Evolutionary conservation across 768 basidiomycete species (phyloP), one percentile per base, ranked within the genome.

Genomic region (Rhizopogon rudus): DNA sequence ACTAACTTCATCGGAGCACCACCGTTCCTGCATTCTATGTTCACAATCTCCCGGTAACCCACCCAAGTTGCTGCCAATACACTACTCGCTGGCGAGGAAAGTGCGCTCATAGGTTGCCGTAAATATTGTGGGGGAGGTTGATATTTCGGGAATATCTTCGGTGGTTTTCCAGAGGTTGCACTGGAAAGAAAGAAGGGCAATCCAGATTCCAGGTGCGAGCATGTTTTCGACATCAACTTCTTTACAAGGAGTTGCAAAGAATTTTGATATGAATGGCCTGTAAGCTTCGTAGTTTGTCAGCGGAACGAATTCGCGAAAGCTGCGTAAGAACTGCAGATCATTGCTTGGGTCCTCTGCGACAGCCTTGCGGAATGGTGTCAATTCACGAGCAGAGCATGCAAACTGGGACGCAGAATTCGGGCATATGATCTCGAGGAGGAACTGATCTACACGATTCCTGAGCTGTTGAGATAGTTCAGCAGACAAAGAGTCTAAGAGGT

Each of bases 101-200:
- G 14, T 1, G 28, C 44, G n/a, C 29, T 16, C 5, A 14, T 10
- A 9, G 1, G 3, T 44, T 29, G 44, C 16, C 28, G 28, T 2
- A 44, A n/a, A 29, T 28, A 28, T 16, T 29, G 16, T 2, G 42
- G 29, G 0, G 25, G 3, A 29, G 64, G 62, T 3, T 45, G 55
- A 37, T 65, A 65, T 48, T 59, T 65, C 39, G 65, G 61, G 10
- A 64, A 62, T 40, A 57, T 50, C 40, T 66, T 64, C 4, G 25
- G 25, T 4, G 51, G 56, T 28, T 55, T 58, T 2, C 63, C 39
- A 17, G 63, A 64, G n/a, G 63, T 64, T n/a, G 52, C 54, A 46
- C 65, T 62, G 0, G 65, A 60, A 29, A 66, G 39, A 29, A 61
- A 65, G 40, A 43, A 58, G 20, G 65, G 65, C 17, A 66, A 22